phyloP scores from a whole-genome alignment of 176 grass and related monocot species.

The Musa itinerans region DNA sequence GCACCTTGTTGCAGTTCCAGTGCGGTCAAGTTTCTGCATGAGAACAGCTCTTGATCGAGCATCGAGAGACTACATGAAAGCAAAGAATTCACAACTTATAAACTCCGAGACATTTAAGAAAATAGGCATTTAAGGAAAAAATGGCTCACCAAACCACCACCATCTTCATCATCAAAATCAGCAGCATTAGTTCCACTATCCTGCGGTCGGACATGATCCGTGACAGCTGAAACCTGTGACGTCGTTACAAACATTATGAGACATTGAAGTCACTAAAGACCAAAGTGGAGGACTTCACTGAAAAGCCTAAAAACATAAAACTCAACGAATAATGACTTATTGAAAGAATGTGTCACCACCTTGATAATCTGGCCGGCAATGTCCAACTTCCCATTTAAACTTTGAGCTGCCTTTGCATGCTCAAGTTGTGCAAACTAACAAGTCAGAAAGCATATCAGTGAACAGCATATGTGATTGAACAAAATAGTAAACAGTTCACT shows the following conservation, averaged over 20 bases:
- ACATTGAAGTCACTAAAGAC: too few species aligned
- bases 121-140: too few species aligned
- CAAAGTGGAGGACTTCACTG: too few species aligned
- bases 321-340: too few species aligned
- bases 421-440: conserved; percentile 13
- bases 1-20: neutral
- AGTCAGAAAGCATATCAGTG: neutral
- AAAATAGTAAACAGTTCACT: neutral
- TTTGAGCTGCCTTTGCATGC: conserved; percentile 13
- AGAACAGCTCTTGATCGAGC: conserved; percentile 9
- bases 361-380: conserved; percentile 9
- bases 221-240: conserved; percentile 15
- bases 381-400: conserved; percentile 16
- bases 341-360: neutral
- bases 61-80: conserved; percentile 1
- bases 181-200: conserved; percentile 10
- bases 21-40: conserved; percentile 11
- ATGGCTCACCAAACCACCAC: conserved; percentile 13
- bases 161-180: conserved; percentile 19
- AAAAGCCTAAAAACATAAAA: neutral
- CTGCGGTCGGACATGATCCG: conserved; percentile 7
- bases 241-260: too few species aligned
- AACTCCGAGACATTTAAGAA: too few species aligned
- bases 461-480: neutral
- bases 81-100: too few species aligned